Conservation (phyloP, 805 yeast genomes). For the Candida pini region DNA sequence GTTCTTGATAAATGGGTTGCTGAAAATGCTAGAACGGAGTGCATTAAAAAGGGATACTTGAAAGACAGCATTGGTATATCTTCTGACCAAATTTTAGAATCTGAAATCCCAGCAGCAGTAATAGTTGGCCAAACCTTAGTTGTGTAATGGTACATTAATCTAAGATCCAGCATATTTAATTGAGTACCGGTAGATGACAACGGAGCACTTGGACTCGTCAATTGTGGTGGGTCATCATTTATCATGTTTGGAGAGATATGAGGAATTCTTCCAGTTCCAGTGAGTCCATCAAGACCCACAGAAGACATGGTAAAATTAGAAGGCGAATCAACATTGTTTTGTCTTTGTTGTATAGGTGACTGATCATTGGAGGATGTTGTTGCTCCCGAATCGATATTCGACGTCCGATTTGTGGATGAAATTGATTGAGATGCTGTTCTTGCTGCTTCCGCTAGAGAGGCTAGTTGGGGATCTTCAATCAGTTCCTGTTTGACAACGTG, state of each 20-base stretch:
- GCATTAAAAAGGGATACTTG: conserved; percentile 86
- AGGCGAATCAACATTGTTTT: too few relatives aligned
- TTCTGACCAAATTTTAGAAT: conserved; percentile 76
- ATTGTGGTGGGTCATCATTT: conserved; percentile 23
- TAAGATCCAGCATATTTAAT: conserved; percentile 69
- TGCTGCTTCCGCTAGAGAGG: too few relatives aligned
- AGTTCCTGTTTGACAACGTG: too few relatives aligned
- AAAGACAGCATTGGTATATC: conserved; percentile 88
- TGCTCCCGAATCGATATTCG: not conserved
- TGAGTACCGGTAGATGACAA: conserved; percentile 22
- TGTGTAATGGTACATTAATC: conserved; percentile 83
- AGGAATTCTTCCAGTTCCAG: too few relatives aligned
- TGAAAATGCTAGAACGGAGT: conserved; percentile 81
- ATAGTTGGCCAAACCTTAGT: conserved; percentile 81
- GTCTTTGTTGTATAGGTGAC: conserved; percentile 11
- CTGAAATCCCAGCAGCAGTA: conserved; percentile 86
- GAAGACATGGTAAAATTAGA: too few relatives aligned
- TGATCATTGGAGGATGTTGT: conserved; percentile 11
- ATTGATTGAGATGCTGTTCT: not conserved
- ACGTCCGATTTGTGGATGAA: not conserved
- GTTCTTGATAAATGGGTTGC: conserved; percentile 86
- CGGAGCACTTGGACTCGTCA: conserved; percentile 10
- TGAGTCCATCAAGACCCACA: too few relatives aligned
- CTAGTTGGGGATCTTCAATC: too few relatives aligned
- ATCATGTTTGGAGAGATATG: conserved; percentile 27